Base-by-base conservation (phyloP, 2,329 filamentous ascomycete genomes). In the Hysterium pulicare region DNA sequence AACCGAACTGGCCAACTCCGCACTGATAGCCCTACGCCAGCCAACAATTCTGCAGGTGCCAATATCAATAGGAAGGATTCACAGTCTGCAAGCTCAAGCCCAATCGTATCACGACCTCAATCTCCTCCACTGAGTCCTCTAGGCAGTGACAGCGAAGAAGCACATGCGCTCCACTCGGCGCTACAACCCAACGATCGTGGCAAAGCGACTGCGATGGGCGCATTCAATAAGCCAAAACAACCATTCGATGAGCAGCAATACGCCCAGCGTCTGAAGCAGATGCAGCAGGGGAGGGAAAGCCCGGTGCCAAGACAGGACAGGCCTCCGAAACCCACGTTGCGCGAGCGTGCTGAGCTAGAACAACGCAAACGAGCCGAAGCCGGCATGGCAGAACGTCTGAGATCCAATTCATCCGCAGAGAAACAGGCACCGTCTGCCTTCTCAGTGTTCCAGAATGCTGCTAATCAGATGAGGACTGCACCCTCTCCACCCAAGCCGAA, bases 211-310 rank as follows among this genome's bases (percentile, higher is more conserved):
- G 86, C 87, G 1, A 73, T 83, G 66, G 81, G 82, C 22, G 71
- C 81, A 0, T 85, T 85, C 64, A 85, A 85, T 50, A 89, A 89
- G 59, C 87, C 90, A 1, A 70, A 73, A 2, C 79, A 84, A 38
- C 79, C 82, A 6, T 95, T 93, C 53, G 88, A 95, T 56, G 90
- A 96, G 58, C 81, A 84, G 16, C 86, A 88, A 57, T 96, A 88
- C 57, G 79, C 87, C 4, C 85, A 94, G 59, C 81, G 89, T 33
- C 86, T 95, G 58, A 71, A 87, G 36, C 86, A 90, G 61, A 79
- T 95, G 62, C 86, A 91, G 49, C 80, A 86, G 56, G 86, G 83
- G 21, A 79, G 84, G 20, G 84, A 85, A 42, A 81, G 80, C 0
- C 79, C 84, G 24, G 65, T 71, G 2, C 40, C 51, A n/a, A 48